Evolutionary conservation across 352 stramenopile genomes (phyloP), one percentile per base, ranked within the genome.

Genomic region (Phytophthora lateralis): DNA sequence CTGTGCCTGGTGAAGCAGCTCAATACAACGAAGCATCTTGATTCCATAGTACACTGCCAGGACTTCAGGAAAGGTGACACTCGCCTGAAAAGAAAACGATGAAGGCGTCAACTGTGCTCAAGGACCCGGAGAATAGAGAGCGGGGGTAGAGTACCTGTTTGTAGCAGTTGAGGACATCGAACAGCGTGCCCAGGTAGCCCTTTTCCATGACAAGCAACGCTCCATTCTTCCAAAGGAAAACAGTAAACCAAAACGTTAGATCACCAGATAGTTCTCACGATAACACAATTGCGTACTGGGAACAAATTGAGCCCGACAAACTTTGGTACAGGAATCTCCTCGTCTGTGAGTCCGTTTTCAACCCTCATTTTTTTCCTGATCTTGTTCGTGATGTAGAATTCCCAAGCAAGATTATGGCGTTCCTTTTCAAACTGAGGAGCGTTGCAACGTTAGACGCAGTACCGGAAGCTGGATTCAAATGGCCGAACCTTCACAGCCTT

Each of bases 161-260:
- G 71, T 96, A 95, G 15, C 53, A 61, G 56, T 93, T 93, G 17
- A 96, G 48, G 7, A 96, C 55, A 57, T 93, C 85, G 43, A 90
- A 87, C 4, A 96, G 55, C 34, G 87, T 96, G 12, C 87, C 87
- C n/a, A 53, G 17, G 11, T 66, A 48, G 1, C 82, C 75, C 55
- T 91, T 93, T 5, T 90, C 59, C 81, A 94, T 93, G 12, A 91
- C 60, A 14, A 96, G 55, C 44, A 91, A 64, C 11, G 82, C 75
- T 41, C 85, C 85, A 71, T 96, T 91, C 87, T 96, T 26, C 17
- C 14, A 17, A 61, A 44, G 17, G 26, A 53, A 8, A 59, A 14
- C 15, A 42, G 3, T 49, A 14, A 18, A 55, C 20, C 21, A 5
- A 15, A 41, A 50, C 46, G 41, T 46, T 47, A 52, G 39, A 26